Conservation (phyloP, 495 filamentous ascomycete species). For the Podospora appendiculata region DNA sequence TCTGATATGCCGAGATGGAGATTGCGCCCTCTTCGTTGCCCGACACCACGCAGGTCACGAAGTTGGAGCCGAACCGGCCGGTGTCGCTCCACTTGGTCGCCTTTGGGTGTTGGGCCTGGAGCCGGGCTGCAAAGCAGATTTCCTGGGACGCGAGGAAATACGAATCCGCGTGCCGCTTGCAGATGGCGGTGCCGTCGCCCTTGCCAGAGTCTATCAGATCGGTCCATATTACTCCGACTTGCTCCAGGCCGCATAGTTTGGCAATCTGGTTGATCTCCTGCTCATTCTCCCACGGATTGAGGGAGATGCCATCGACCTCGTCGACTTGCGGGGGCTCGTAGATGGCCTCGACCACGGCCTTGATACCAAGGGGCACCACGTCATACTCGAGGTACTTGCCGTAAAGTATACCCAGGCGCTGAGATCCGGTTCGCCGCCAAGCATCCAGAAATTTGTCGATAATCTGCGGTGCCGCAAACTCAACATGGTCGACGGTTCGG, state of each 20-base stretch:
- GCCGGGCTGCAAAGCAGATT: constrained; percentile 76
- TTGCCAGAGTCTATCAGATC: constrained; percentile 79
- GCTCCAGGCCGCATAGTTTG: constrained; percentile 74
- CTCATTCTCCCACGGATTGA: constrained; percentile 85
- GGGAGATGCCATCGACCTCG: constrained; percentile 84
- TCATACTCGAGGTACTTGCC: constrained; percentile 86
- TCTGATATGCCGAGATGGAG: constrained; percentile 84
- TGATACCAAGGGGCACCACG: constrained; percentile 88
- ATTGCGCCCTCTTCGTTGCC: constrained; percentile 89
- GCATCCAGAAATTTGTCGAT: constrained; percentile 85
- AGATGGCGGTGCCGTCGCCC: constrained; percentile 76
- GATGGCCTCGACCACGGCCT: constrained; percentile 95
- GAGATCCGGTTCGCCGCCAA: constrained; percentile 73
- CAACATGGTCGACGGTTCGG: constrained; percentile 98
- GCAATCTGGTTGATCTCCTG: constrained; percentile 75
- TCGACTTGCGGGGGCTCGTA: constrained; percentile 91
- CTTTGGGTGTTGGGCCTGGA: constrained; percentile 83
- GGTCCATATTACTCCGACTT: constrained; percentile 92
- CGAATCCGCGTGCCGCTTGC: constrained; percentile 93
- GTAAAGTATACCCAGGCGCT: constrained; percentile 86
- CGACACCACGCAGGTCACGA: constrained; percentile 90
- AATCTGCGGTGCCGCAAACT: constrained; percentile 74
- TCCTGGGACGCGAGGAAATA: constrained; percentile 92
- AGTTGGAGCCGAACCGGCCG: constrained; percentile 89
- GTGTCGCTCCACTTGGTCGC: constrained; percentile 96